Conservation (phyloP, 768 basidiomycete species). For the Porphyrellus cyaneotinctus region DNA sequence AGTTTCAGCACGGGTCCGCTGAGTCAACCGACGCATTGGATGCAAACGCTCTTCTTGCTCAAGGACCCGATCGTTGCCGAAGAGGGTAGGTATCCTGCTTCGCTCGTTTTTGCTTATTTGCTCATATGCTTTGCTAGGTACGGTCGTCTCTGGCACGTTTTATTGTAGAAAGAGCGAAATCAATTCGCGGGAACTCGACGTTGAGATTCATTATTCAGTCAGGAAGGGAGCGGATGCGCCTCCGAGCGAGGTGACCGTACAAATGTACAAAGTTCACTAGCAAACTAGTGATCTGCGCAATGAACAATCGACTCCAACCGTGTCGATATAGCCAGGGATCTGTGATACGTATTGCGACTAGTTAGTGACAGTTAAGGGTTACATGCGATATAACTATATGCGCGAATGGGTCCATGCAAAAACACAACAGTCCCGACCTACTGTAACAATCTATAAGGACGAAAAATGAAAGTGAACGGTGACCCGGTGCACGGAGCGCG, state of each 20-base stretch:
- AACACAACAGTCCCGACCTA: not conserved
- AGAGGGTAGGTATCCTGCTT: slow-evolving; percentile 52
- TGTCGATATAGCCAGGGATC: too few relatives aligned
- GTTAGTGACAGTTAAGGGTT: slow-evolving; percentile 6
- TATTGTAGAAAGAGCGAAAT: slow-evolving; percentile 71
- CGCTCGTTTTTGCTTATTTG: not conserved
- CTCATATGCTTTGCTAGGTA: slow-evolving; percentile 43
- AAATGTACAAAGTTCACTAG: slow-evolving; percentile 76
- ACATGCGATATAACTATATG: slow-evolving; percentile 7
- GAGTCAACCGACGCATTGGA: slow-evolving; percentile 93
- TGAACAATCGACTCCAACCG: too few relatives aligned
- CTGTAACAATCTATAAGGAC: not conserved
- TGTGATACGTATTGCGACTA: slow-evolving; percentile 9
- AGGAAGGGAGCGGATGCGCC: slow-evolving; percentile 36
- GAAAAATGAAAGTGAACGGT: not conserved
- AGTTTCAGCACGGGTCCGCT: slow-evolving; percentile 91
- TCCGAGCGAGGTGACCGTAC: slow-evolving; percentile 51
- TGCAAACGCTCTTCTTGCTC: slow-evolving; percentile 88
- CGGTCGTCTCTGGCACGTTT: slow-evolving; percentile 75
- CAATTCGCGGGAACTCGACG: slow-evolving; percentile 85
- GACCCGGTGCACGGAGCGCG: not conserved
- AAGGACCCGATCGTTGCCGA: slow-evolving; percentile 70
- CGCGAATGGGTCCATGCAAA: not conserved
- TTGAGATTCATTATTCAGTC: slow-evolving; percentile 80
- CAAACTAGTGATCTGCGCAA: too few relatives aligned